Evolutionary conservation across 768 basidiomycete genomes (phyloP).

Genomic region (Hygrophorus russula): DNA sequence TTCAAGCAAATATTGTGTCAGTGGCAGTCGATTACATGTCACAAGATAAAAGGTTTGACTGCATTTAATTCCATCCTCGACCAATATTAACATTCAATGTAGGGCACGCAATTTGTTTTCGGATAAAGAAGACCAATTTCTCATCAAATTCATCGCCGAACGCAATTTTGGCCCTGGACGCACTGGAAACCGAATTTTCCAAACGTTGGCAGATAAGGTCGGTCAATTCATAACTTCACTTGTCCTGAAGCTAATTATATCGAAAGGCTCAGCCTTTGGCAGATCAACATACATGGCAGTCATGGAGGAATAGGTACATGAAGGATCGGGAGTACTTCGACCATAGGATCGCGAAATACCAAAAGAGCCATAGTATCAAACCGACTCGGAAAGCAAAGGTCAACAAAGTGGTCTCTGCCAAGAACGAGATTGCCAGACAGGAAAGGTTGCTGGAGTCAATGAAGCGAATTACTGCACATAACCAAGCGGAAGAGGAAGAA

Average conservation of each 20-base stretch:
- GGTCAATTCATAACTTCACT: no score
- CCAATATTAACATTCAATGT: neutral
- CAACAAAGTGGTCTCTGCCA: no score
- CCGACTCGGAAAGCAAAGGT: neutral
- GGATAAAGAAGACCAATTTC: slow-evolving; percentile 27
- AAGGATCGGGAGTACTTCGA: slow-evolving; percentile 34
- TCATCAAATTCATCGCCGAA: slow-evolving; percentile 38
- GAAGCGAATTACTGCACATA: no score
- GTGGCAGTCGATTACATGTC: no score
- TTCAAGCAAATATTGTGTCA: no score
- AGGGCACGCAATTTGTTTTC: slow-evolving; percentile 9
- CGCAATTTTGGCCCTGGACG: slow-evolving; percentile 34
- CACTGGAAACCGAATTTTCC: slow-evolving; percentile 33
- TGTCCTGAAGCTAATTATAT: no score
- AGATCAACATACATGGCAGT: slow-evolving; percentile 40
- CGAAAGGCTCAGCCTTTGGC: slow-evolving; percentile 39
- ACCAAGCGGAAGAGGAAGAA: neutral
- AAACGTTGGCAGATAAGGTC: slow-evolving; percentile 34
- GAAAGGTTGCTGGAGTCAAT: no score
- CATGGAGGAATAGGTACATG: slow-evolving; percentile 54
- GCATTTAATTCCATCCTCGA: no score
- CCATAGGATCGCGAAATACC: slow-evolving; percentile 26
- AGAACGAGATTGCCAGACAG: no score
- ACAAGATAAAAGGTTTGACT: no score
- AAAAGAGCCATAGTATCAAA: slow-evolving; percentile 17